Evolutionary conservation across 768 basidiomycete genomes (phyloP), one percentile per base, ranked within the genome.

Genomic region (Rhodotorula diobovata): DNA sequence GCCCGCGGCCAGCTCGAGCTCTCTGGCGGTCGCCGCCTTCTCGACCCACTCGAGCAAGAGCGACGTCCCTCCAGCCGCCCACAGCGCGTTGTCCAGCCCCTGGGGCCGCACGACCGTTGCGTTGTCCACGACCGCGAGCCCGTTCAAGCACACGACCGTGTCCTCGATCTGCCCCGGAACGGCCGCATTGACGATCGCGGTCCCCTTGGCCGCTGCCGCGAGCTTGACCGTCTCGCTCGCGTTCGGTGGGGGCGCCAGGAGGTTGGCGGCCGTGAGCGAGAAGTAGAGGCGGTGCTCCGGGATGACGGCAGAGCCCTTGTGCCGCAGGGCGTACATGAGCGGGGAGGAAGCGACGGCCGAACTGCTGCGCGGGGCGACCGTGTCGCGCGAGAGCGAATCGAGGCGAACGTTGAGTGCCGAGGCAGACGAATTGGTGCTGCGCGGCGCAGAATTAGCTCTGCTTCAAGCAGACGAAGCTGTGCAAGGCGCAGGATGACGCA

Each of bases 61-160:
- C 20, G 87, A 87, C 4, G 89, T 87, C 9, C 94, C 92, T 0
- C 93, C 94, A 63, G 93, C 85, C 77, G 86, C 87, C 87, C 90
- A 91, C 64, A 95, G 79, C 0, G 88, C 86, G 64, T 85, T 82
- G 78, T 96, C 92, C 37, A 94, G 79, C 64, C 86, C 85, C 55
- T 83, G 6, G 8, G 51, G 58, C 9, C 25, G 32, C 0, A 43
- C 53, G 32, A 67, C 28, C 23, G 58, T 39, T 9, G 50, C 66
- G 2, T 37, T 16, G 21, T 63, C 62, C 21, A 66, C 35, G 35
- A 50, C 20, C 20, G 45, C 64, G 37, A 66, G 64, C 35, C 66
- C 66, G 45, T 67, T 48, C 30, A 57, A 59, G 23, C 23, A 20
- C n/a, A 58, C 48, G 46, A 58, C 34, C 0, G 34, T 57, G 7